phyloP scores from a whole-genome alignment of 108 stramenopile species.

The Skeletonema marinoi region DNA sequence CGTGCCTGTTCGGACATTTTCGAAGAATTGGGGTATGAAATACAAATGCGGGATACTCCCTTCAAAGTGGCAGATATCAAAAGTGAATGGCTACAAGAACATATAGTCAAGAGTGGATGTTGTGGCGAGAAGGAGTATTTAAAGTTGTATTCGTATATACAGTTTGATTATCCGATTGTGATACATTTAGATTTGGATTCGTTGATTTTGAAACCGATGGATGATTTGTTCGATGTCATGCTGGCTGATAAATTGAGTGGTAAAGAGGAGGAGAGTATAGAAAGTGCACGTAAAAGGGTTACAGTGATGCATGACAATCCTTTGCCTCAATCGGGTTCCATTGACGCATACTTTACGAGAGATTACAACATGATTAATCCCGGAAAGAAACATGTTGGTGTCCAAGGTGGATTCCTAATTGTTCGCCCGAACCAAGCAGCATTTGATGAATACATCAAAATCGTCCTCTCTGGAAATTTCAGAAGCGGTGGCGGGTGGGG shows the following conservation, averaged over 20 bases:
- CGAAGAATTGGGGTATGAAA: conserved; percentile 58
- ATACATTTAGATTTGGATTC: conserved; percentile 79
- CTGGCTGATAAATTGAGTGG: conserved; percentile 9
- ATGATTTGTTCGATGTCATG: conserved; percentile 78
- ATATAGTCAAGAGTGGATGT: conserved; percentile 87
- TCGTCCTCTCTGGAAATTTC: conserved; percentile 61
- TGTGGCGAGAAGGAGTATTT: conserved; percentile 94
- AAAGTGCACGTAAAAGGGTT: conserved; percentile 23
- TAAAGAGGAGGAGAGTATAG: conserved; percentile 53
- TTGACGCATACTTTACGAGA: conserved; percentile 53
- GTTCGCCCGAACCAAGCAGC: conserved; percentile 50
- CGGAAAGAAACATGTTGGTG: conserved; percentile 54
- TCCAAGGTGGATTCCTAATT: conserved; percentile 80
- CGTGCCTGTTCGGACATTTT: conserved; percentile 54
- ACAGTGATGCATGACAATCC: conserved; percentile 31
- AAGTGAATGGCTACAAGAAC: conserved; percentile 69
- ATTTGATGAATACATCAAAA: conserved; percentile 54
- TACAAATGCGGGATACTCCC: conserved; percentile 66
- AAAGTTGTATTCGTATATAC: conserved; percentile 85
- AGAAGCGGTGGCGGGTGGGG: conserved; percentile 52
- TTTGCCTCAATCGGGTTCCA: conserved; percentile 28
- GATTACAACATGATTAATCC: conserved; percentile 61
- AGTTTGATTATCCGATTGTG: conserved; percentile 72
- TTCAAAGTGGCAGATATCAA: conserved; percentile 82
- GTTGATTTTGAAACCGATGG: conserved; percentile 69